phyloP scores from a whole-genome alignment of 257 asterid species.

The Gentiana dahurica region DNA sequence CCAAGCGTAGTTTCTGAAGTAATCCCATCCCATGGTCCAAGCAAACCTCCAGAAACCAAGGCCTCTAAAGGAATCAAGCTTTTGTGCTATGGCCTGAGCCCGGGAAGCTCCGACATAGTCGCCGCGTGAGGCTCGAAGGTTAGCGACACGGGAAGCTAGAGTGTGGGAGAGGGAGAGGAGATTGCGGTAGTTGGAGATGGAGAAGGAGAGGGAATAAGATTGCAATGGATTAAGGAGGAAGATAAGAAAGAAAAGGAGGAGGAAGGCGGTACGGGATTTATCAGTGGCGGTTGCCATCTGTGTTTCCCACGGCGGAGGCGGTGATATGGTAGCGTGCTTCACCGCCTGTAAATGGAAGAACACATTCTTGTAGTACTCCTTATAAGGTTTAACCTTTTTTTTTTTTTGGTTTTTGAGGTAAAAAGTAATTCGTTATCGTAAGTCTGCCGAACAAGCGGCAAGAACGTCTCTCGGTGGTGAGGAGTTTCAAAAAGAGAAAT shows the following conservation, averaged over 20 bases:
- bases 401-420: too few relatives aligned
- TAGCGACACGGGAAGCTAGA: slow-evolving; percentile 60
- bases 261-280: slow-evolving; percentile 21
- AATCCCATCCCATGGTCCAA: slow-evolving; percentile 55
- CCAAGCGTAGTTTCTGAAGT: slow-evolving; percentile 50
- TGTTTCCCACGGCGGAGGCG: background rate
- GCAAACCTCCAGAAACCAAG: slow-evolving; percentile 49
- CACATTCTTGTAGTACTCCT: too few relatives aligned
- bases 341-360: too few relatives aligned
- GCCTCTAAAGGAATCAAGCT: slow-evolving; percentile 39
- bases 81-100: slow-evolving; percentile 38
- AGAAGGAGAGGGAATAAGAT: slow-evolving; percentile 24
- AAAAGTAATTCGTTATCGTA: too few relatives aligned
- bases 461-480: too few relatives aligned
- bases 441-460: too few relatives aligned
- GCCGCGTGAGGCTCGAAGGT: slow-evolving; percentile 64
- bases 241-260: slow-evolving; percentile 24
- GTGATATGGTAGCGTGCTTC: background rate
- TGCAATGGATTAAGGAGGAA: slow-evolving; percentile 12
- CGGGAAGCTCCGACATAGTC: slow-evolving; percentile 51
- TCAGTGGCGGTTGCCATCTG: slow-evolving; percentile 7
- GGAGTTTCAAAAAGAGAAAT: too few relatives aligned
- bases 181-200: slow-evolving; percentile 13
- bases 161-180: slow-evolving; percentile 68
- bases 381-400: too few relatives aligned